Percentiles rank a stretch among this genome's conserved stretches.
phyloP scores from a whole-genome alignment of 2,329 filamentous ascomycete species.

The Penicillium sp. region DNA sequence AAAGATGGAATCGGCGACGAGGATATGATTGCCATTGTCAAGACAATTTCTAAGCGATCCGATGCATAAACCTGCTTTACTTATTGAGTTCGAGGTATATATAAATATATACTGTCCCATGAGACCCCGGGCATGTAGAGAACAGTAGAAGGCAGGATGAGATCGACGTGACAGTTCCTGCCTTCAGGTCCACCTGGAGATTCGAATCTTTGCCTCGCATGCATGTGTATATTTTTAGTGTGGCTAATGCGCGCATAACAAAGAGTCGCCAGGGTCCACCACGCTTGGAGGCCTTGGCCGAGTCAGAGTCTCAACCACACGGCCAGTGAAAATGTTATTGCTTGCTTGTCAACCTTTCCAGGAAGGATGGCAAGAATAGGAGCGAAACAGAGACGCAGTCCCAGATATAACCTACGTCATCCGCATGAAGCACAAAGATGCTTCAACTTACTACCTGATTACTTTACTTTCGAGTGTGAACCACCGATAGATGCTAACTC shows the following conservation, averaged over 20 bases:
- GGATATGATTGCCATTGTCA: too few species aligned
- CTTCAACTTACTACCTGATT: neutral
- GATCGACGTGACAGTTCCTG: too few species aligned
- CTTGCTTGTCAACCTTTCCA: neutral
- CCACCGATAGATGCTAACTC: neutral
- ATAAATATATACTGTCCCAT: too few species aligned
- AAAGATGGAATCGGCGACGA: too few species aligned
- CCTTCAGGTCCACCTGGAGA: neutral
- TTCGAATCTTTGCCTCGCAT: neutral
- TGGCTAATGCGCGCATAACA: neutral
- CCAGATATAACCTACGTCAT: neutral
- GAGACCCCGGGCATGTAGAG: too few species aligned
- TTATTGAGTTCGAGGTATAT: too few species aligned
- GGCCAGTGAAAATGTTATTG: too few species aligned
- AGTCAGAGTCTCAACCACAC: too few species aligned
- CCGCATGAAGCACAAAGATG: neutral
- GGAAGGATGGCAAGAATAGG: neutral
- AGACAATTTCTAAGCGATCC: too few species aligned
- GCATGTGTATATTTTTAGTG: neutral
- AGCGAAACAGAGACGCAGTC: neutral
- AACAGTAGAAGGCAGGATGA: too few species aligned
- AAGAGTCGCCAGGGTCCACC: neutral
- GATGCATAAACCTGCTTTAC: too few species aligned
- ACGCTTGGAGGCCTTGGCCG: too few species aligned
- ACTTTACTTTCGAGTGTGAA: neutral